A percentile compares a stretch with the other conserved stretches of the same genome.
These are phyloP conservation scores for Penicillium subrubescens DNA, from an alignment of 495 filamentous ascomycete species.

Conservation along the genomic window DNA sequence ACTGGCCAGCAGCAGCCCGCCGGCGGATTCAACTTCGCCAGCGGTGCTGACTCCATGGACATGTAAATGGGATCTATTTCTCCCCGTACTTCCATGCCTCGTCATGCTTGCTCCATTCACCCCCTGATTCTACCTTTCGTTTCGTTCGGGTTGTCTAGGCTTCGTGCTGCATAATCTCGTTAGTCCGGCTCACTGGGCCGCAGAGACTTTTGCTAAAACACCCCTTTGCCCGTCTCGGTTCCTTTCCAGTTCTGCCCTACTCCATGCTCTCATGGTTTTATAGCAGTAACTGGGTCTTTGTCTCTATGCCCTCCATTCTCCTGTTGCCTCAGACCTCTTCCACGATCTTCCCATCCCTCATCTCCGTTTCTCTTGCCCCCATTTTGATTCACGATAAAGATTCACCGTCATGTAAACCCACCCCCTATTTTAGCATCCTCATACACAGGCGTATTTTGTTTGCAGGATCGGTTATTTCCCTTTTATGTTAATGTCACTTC, in stretches of 20 bases:
- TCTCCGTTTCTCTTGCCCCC: constrained; percentile 16
- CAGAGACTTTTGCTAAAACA: neutral
- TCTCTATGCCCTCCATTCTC: constrained; percentile 17
- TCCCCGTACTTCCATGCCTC: neutral
- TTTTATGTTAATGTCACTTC: constrained; percentile 34
- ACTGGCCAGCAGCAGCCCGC: constrained; percentile 67
- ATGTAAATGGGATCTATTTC: constrained; percentile 66
- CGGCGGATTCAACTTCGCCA: constrained; percentile 89
- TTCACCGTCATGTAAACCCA: constrained; percentile 62
- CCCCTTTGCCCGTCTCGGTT: constrained; percentile 2
- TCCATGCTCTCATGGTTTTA: neutral
- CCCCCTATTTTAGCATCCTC: constrained; percentile 41
- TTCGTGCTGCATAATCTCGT: neutral
- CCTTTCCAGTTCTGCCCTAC: neutral
- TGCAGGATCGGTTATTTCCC: constrained; percentile 36
- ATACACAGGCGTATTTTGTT: constrained; percentile 50
- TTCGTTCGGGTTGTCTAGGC: neutral
- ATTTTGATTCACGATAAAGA: constrained; percentile 49
- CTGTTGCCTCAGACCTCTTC: constrained; percentile 15
- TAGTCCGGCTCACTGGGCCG: neutral
- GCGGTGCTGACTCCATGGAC: constrained; percentile 93
- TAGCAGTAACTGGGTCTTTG: constrained; percentile 9
- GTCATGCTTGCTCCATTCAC: neutral
- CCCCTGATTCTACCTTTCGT: neutral
- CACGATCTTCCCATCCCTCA: constrained; percentile 24